Evolutionary conservation across 345 rosid species (phyloP).

Genomic region (Citrus glauca): DNA sequence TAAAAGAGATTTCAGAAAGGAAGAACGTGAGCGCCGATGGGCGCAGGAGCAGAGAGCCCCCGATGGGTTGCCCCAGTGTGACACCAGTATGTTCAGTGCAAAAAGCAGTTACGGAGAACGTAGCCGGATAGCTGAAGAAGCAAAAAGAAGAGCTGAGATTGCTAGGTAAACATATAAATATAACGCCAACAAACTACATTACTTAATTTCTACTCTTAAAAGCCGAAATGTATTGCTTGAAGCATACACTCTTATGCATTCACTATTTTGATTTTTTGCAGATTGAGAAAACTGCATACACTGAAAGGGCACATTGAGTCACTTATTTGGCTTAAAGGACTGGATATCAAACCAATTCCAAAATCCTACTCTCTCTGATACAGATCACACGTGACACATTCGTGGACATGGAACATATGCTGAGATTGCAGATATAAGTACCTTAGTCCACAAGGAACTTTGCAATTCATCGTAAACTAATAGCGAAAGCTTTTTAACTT

Average conservation of each 20-base stretch:
- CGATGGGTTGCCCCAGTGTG: constrained; percentile 44
- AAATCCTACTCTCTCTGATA: constrained; percentile 31
- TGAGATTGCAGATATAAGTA: not conserved
- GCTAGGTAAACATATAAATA: constrained; percentile 28
- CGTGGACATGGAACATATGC: too few species aligned
- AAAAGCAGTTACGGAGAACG: constrained; percentile 30
- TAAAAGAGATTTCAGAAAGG: constrained; percentile 45
- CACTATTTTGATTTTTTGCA: constrained; percentile 18
- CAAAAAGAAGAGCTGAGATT: constrained; percentile 52
- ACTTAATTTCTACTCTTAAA: too few species aligned
- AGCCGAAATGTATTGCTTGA: not conserved
- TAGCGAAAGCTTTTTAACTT: too few species aligned
- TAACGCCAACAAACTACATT: too few species aligned
- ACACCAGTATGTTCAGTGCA: constrained; percentile 43
- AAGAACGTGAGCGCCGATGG: constrained; percentile 54
- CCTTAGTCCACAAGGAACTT: too few species aligned
- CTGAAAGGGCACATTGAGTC: constrained; percentile 54
- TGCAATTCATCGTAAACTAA: too few species aligned
- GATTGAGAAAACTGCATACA: constrained; percentile 45
- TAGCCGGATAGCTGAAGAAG: constrained; percentile 50
- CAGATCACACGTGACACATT: too few species aligned
- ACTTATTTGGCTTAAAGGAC: constrained; percentile 40
- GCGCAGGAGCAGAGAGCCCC: constrained; percentile 53
- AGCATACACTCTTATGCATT: not conserved
- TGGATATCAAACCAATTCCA: constrained; percentile 52